A percentile compares a stretch with the other conserved stretches of the same genome.
These are phyloP conservation scores for Blechomonas ayalai DNA, from an alignment of 208 protist genomes.

Conservation along the genomic window DNA sequence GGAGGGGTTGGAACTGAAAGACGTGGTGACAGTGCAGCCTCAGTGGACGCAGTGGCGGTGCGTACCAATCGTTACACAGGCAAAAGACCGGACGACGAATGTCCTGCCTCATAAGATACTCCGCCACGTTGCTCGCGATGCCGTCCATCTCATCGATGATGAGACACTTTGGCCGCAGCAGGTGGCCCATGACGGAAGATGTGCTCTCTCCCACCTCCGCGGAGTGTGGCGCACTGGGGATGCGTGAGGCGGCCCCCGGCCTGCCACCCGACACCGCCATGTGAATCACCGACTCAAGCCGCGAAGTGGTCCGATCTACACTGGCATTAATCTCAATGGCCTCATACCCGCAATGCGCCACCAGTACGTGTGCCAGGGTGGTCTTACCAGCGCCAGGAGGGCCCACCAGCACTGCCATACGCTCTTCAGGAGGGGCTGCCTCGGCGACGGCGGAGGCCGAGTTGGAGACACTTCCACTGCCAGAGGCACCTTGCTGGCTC, in stretches of 20 bases:
- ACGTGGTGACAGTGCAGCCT: constrained; percentile 44
- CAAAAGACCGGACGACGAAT: constrained; percentile 81
- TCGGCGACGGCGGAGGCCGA: background rate
- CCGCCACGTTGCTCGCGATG: constrained; percentile 57
- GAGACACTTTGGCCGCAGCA: constrained; percentile 72
- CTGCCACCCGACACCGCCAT: constrained; percentile 28
- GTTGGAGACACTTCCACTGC: background rate
- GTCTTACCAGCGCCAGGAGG: constrained; percentile 96
- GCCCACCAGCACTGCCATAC: constrained; percentile 78
- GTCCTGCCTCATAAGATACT: constrained; percentile 41
- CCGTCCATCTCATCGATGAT: constrained; percentile 90
- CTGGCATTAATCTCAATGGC: constrained; percentile 95
- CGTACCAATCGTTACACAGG: constrained; percentile 83
- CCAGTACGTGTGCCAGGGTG: constrained; percentile 92
- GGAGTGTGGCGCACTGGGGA: background rate
- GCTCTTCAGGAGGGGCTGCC: constrained; percentile 39
- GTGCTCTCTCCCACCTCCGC: background rate
- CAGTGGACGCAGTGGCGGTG: constrained; percentile 54
- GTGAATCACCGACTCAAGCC: constrained; percentile 62
- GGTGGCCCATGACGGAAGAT: constrained; percentile 40
- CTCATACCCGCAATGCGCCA: constrained; percentile 90
- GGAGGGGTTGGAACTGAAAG: constrained; percentile 55
- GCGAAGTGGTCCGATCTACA: constrained; percentile 71
- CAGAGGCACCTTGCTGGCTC: background rate
- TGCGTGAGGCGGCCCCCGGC: background rate